A percentile compares a stretch with the other conserved stretches of the same genome.
Conservation (phyloP, 73 alveolate genomes). For the Paraurostyla sp. region DNA sequence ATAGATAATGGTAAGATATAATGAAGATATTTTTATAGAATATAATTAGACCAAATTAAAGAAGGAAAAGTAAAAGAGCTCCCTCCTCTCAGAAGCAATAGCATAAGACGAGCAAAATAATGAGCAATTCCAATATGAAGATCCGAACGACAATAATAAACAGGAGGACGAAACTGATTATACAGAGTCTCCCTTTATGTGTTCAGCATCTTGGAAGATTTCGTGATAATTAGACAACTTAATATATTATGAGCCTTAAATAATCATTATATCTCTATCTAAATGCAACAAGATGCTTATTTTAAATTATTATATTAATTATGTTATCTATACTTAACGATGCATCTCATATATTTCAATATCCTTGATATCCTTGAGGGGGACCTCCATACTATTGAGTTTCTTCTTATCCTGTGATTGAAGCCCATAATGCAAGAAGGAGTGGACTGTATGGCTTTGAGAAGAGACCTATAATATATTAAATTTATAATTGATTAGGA, state of each 20-base stretch:
- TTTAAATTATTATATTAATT: background rate
- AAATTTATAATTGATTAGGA: no score
- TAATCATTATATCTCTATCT: background rate
- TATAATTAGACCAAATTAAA: background rate
- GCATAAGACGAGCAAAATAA: background rate
- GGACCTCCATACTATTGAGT: slow-evolving; percentile 14
- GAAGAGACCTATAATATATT: slow-evolving; percentile 30
- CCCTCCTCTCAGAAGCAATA: slow-evolving; percentile 36
- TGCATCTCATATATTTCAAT: background rate
- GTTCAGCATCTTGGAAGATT: slow-evolving; percentile 45
- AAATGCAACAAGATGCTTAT: background rate
- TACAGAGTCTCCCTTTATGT: slow-evolving; percentile 27
- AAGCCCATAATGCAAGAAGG: slow-evolving; percentile 1
- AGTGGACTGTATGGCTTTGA: slow-evolving; percentile 53
- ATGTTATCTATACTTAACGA: background rate
- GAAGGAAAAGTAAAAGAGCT: background rate
- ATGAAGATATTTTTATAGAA: background rate
- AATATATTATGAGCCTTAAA: no score
- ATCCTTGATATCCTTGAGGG: slow-evolving; percentile 42
- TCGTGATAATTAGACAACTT: background rate
- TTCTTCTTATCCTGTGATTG: slow-evolving; percentile 25
- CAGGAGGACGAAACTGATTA: slow-evolving; percentile 30
- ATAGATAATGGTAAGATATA: slow-evolving; percentile 2
- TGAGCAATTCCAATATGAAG: background rate
- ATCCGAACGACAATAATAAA: background rate